Evolutionary conservation across 1,284 basidiomycete genomes (phyloP).

Genomic region (Leccinum ponderosum): DNA sequence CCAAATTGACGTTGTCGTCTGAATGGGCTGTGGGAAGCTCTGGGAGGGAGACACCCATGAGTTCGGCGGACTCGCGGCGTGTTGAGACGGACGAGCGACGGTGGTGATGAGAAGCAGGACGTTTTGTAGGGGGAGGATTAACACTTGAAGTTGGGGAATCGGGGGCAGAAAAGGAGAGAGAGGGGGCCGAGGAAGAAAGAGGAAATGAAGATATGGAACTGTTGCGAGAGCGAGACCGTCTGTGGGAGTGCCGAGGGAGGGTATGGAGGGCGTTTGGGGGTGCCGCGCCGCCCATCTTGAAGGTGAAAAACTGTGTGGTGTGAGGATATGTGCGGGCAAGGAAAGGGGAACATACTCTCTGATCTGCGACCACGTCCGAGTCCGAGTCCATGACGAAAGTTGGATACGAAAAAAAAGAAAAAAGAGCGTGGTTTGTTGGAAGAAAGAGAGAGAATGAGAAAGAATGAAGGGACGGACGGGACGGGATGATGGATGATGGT

Average conservation of each 20-base stretch:
- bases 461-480: slow-evolving; percentile 11
- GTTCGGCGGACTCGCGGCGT: slow-evolving; percentile 76
- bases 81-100: slow-evolving; percentile 85
- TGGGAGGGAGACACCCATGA: slow-evolving; percentile 76
- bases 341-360: slow-evolving; percentile 39
- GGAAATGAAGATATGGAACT: slow-evolving; percentile 42
- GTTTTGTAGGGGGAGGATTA: slow-evolving; percentile 47
- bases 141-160: slow-evolving; percentile 36
- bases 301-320: slow-evolving; percentile 56
- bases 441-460: slow-evolving; percentile 27
- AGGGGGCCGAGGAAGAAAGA: slow-evolving; percentile 42
- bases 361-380: slow-evolving; percentile 43
- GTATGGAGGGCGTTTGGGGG: slow-evolving; percentile 32
- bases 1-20: slow-evolving; percentile 66
- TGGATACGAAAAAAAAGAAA: neutral
- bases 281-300: slow-evolving; percentile 52
- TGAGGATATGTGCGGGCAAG: slow-evolving; percentile 3
- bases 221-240: slow-evolving; percentile 74
- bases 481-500: neutral
- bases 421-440: slow-evolving; percentile 41
- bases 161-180: slow-evolving; percentile 31
- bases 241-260: slow-evolving; percentile 46
- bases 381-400: slow-evolving; percentile 28
- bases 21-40: slow-evolving; percentile 55
- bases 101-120: slow-evolving; percentile 70